Evolutionary conservation across 1,139 yeast genomes (phyloP), one percentile per base, ranked within the genome.

Genomic region (Lodderomyces orthopsilosis): DNA sequence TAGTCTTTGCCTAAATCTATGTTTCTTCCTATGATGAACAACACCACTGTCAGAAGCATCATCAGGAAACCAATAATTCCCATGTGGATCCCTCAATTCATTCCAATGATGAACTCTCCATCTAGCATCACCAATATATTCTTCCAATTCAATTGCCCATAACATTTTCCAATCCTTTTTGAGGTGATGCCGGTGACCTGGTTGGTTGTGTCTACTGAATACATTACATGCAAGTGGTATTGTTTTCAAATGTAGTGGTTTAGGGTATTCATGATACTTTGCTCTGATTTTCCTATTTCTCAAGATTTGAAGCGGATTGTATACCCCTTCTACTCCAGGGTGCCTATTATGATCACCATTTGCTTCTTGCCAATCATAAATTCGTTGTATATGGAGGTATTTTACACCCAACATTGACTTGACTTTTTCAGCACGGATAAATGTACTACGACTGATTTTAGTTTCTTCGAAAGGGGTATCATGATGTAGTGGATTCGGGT

Each of bases 241-340:
- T 1, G 70, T 59, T 44, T 66, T 65, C 21, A 63, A 53, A 2
- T 65, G 48, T 9, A 71, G 50, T 1, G 65, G 64, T 39, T 62
- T 62, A 13, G 72, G 71, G 42, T 58, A 60, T 40, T 75, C 78
- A 35, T 65, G 65, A 52, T 74, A 66, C 51, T 74, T 76, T 50
- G 74, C 72, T 51, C 74, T 59, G 9, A 83, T 58, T 46, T 72
- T 70, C 44, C 96, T 68, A 59, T 89, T 85, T 47, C 97, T 66
- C 30, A 89, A 78, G 15, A 83, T 75, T 58, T 87, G 96, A 38
- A 89, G 65, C 1, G 96, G 96, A 57, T 89, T 89, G 63, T 84
- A 89, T 2, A 78, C 76, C 1, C 85, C 87, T 48, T 83, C 89
- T 1, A 84, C 76, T 0, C 78, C 72, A 0, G 71, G 70, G 46